phyloP scores from a whole-genome alignment of 2,329 filamentous ascomycete species.

The Aspergillus tanneri region DNA sequence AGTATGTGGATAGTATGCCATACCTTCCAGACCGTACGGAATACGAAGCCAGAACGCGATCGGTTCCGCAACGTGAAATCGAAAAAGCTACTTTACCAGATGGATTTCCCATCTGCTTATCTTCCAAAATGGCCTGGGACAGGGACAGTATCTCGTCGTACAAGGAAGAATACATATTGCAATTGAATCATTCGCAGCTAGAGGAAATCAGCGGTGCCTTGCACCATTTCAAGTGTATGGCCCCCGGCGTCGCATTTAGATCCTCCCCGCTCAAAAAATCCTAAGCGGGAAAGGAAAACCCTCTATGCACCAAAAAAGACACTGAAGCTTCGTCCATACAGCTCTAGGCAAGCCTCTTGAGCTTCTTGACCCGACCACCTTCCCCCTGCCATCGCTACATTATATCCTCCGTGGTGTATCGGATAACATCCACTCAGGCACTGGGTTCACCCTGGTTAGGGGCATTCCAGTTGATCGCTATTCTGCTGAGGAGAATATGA shows the following conservation, averaged over 20 bases:
- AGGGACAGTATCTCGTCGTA: neutral
- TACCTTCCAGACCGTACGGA: neutral
- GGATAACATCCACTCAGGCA: slow-evolving; percentile 39
- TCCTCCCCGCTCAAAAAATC: no score
- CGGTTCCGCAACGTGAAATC: neutral
- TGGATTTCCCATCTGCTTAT: neutral
- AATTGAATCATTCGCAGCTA: neutral
- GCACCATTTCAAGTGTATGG: neutral
- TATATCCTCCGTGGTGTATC: slow-evolving; percentile 34
- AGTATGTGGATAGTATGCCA: neutral
- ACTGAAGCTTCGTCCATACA: no score
- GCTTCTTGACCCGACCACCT: slow-evolving; percentile 47
- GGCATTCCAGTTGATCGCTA: slow-evolving; percentile 42
- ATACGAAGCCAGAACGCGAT: neutral
- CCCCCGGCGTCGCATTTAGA: no score
- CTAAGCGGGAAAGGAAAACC: no score
- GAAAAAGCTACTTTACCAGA: neutral
- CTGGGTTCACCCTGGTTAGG: slow-evolving; percentile 47
- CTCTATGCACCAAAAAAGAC: no score
- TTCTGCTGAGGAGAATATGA: slow-evolving; percentile 32
- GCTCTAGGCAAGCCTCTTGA: slow-evolving; percentile 27
- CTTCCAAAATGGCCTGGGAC: neutral
- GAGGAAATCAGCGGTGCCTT: neutral
- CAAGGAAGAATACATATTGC: neutral
- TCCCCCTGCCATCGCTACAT: slow-evolving; percentile 42